These are phyloP conservation scores for Botryotinia globosa DNA, from an alignment of 2,329 filamentous ascomycete genomes.

Conservation along the genomic window DNA sequence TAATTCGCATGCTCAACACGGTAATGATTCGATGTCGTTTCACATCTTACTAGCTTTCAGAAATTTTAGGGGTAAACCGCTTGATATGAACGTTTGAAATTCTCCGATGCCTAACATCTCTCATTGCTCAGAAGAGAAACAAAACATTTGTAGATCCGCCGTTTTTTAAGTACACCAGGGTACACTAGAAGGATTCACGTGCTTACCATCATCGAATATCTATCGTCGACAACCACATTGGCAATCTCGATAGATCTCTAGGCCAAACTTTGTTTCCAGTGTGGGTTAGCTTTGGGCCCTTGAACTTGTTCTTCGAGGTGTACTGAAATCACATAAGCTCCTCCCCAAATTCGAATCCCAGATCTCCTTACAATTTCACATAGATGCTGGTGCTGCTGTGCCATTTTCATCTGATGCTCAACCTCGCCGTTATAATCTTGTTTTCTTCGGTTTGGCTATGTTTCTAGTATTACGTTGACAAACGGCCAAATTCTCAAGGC, in stretches of 20 bases:
- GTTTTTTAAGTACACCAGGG: background rate
- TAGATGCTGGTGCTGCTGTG: background rate
- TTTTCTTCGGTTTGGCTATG: background rate
- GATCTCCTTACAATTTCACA: background rate
- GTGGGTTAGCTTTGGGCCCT: background rate
- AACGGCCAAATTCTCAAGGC: background rate
- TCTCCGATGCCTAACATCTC: background rate
- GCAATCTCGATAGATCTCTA: background rate
- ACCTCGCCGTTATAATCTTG: background rate
- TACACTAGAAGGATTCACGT: constrained; percentile 1
- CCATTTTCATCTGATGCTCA: background rate
- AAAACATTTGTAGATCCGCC: background rate
- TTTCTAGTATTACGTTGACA: background rate
- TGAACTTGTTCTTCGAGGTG: background rate
- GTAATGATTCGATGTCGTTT: constrained; percentile 4
- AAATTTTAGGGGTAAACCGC: constrained; percentile 1
- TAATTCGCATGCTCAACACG: background rate
- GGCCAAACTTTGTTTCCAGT: background rate
- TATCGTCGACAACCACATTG: background rate
- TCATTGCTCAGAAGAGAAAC: background rate
- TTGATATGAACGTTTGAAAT: constrained; percentile 4
- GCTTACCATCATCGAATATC: background rate
- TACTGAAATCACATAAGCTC: background rate
- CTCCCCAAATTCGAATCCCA: background rate
- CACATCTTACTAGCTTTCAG: background rate